These are phyloP conservation scores for Didymella segeticola DNA, from an alignment of 2,329 filamentous ascomycete species.

Conservation along the genomic window DNA sequence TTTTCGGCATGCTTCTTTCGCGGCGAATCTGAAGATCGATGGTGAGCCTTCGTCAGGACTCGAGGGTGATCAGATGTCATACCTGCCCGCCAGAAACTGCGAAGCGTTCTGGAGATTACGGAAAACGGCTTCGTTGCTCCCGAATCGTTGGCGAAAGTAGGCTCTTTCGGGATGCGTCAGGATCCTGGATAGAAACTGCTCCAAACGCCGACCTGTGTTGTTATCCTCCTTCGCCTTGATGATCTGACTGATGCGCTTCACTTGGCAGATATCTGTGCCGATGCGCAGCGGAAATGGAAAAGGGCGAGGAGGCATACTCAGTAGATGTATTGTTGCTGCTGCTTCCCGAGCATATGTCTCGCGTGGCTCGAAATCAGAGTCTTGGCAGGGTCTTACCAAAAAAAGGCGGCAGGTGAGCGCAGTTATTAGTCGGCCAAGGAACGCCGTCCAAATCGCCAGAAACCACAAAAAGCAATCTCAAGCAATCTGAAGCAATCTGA, in stretches of 20 bases:
- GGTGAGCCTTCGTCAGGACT: neutral
- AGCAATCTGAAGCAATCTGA: too few relatives aligned
- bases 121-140: constrained; percentile 9
- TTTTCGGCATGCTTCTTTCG: constrained; percentile 60
- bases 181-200: constrained; percentile 31
- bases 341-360: neutral
- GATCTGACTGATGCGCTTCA: constrained; percentile 68
- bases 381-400: constrained; percentile 10
- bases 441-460: neutral
- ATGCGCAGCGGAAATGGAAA: constrained; percentile 73
- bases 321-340: neutral
- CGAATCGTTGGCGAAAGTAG: constrained; percentile 42
- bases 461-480: constrained; percentile 32
- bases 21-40: constrained; percentile 51
- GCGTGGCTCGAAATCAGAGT: neutral
- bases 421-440: too few relatives aligned
- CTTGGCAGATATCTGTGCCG: constrained; percentile 80
- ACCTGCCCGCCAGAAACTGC: constrained; percentile 47
- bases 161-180: constrained; percentile 42
- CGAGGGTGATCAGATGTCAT: neutral
- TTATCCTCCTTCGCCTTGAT: constrained; percentile 48
- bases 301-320: constrained; percentile 52
- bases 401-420: too few relatives aligned
- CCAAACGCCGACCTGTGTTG: constrained; percentile 15
- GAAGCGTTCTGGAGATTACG: constrained; percentile 28